phyloP scores from a whole-genome alignment of 2,329 filamentous ascomycete species.

The Tolypocladium pustulatum region DNA sequence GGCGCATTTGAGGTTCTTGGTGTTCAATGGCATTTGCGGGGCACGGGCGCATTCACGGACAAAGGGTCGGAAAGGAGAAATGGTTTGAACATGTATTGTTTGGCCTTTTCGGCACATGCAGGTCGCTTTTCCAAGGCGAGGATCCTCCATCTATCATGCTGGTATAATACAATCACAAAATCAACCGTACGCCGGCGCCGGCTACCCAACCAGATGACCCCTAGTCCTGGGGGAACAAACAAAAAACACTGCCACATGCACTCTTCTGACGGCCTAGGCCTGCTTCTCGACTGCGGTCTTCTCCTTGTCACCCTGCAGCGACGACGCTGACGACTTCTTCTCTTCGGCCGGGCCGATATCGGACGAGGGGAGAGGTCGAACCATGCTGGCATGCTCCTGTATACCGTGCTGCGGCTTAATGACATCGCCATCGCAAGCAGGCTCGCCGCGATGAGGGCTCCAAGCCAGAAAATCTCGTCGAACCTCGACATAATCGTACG shows the following conservation, averaged over 20 bases:
- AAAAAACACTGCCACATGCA: not conserved
- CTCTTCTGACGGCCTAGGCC: not conserved
- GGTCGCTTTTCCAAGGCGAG: not conserved
- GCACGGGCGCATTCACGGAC: not conserved
- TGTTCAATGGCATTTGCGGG: not conserved
- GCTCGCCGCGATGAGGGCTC: slow-evolving; percentile 65
- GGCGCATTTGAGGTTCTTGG: not conserved
- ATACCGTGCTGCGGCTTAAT: slow-evolving; percentile 62
- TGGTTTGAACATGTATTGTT: not conserved
- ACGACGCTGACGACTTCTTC: slow-evolving; percentile 6
- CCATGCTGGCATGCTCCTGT: slow-evolving; percentile 45
- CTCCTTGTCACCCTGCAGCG: slow-evolving; percentile 3
- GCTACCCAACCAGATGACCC: slow-evolving; percentile 2
- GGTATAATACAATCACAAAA: slow-evolving; percentile 1
- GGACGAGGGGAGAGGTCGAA: slow-evolving; percentile 13
- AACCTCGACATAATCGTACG: slow-evolving; percentile 84
- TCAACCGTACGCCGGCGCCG: slow-evolving; percentile 6
- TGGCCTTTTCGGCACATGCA: not conserved
- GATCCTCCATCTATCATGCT: slow-evolving; percentile 1
- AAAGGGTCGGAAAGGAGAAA: not conserved
- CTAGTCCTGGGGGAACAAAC: not conserved
- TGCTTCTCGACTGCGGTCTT: slow-evolving; percentile 2
- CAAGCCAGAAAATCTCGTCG: slow-evolving; percentile 80
- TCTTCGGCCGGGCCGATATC: slow-evolving; percentile 4
- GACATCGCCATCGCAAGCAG: slow-evolving; percentile 44